phyloP scores from a whole-genome alignment of 805 yeast genomes.

The Metschnikowia sp. region DNA sequence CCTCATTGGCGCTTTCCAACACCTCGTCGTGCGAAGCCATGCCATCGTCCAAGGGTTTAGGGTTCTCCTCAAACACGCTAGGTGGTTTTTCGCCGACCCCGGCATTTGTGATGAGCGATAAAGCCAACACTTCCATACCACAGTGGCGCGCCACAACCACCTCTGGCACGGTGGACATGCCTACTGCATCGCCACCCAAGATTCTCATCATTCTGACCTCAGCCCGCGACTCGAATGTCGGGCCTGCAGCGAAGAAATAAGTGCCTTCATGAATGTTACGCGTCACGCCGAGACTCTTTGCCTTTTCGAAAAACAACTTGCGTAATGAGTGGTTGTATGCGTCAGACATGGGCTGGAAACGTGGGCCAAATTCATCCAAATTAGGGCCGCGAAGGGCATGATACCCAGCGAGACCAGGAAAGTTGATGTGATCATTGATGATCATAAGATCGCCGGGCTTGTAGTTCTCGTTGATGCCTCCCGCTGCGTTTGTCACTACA shows the following conservation, averaged over 20 bases:
- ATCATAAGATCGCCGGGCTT: slow-evolving; percentile 90
- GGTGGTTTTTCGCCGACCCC: slow-evolving; percentile 71
- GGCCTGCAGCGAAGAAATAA: slow-evolving; percentile 84
- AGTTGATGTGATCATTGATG: slow-evolving; percentile 80
- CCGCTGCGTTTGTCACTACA: slow-evolving; percentile 95
- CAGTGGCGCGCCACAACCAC: slow-evolving; percentile 89
- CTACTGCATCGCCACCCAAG: slow-evolving; percentile 91
- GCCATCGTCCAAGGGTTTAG: slow-evolving; percentile 58
- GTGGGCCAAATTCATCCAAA: slow-evolving; percentile 72
- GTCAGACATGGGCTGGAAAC: slow-evolving; percentile 85
- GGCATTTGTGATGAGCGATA: slow-evolving; percentile 82
- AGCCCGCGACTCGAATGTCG: slow-evolving; percentile 90
- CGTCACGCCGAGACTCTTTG: slow-evolving; percentile 42
- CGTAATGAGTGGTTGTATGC: slow-evolving; percentile 81
- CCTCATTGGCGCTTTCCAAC: slow-evolving; percentile 71
- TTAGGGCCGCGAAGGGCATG: slow-evolving; percentile 90
- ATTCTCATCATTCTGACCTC: slow-evolving; percentile 73
- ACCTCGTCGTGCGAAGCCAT: slow-evolving; percentile 94
- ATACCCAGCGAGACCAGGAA: slow-evolving; percentile 87
- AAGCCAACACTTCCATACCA: slow-evolving; percentile 77
- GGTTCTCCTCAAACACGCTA: slow-evolving; percentile 55
- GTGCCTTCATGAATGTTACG: slow-evolving; percentile 83
- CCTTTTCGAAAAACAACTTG: slow-evolving; percentile 53
- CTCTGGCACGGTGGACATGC: slow-evolving; percentile 98
- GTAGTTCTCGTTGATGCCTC: slow-evolving; percentile 68